phyloP scores from a whole-genome alignment of 2,329 filamentous ascomycete genomes.

The Fusarium sororula region DNA sequence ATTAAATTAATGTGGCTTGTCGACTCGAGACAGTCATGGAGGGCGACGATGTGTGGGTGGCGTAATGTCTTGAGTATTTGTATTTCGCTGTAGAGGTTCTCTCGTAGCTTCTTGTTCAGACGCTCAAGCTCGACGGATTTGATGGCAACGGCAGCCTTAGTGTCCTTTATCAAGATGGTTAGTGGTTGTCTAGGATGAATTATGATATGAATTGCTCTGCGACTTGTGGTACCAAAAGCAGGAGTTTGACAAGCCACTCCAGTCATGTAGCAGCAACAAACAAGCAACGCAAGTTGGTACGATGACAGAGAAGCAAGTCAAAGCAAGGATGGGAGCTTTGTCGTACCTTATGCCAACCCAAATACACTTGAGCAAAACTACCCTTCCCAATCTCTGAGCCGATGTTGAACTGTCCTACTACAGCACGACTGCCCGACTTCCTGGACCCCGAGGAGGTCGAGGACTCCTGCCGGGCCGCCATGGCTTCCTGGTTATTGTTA shows the following conservation, averaged over 20 bases:
- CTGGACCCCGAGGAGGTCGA: conserved; percentile 48
- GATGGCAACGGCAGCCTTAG: conserved; percentile 87
- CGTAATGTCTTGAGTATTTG: conserved; percentile 92
- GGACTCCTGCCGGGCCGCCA: conserved; percentile 52
- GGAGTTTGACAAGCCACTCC: not conserved
- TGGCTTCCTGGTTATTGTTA: conserved; percentile 48
- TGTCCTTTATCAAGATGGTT: conserved; percentile 63
- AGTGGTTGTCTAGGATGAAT: not conserved
- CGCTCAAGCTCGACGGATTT: conserved; percentile 94
- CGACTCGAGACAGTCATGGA: conserved; percentile 93
- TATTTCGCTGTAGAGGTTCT: conserved; percentile 95
- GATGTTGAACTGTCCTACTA: conserved; percentile 83
- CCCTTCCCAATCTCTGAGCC: conserved; percentile 94
- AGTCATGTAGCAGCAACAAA: conserved; percentile 7
- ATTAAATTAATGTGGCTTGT: conserved; percentile 91
- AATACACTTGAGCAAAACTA: conserved; percentile 96
- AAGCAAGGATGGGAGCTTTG: not conserved
- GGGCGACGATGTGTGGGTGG: conserved; percentile 95
- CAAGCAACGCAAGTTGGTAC: conserved; percentile 12
- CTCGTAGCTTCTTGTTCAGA: conserved; percentile 94
- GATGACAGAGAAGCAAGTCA: conserved; percentile 16
- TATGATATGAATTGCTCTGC: not conserved
- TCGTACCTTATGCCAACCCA: conserved; percentile 80
- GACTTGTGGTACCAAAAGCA: not conserved
- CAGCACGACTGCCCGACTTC: conserved; percentile 47